phyloP scores from a whole-genome alignment of 2,329 filamentous ascomycete species.

The Nemania abortiva region DNA sequence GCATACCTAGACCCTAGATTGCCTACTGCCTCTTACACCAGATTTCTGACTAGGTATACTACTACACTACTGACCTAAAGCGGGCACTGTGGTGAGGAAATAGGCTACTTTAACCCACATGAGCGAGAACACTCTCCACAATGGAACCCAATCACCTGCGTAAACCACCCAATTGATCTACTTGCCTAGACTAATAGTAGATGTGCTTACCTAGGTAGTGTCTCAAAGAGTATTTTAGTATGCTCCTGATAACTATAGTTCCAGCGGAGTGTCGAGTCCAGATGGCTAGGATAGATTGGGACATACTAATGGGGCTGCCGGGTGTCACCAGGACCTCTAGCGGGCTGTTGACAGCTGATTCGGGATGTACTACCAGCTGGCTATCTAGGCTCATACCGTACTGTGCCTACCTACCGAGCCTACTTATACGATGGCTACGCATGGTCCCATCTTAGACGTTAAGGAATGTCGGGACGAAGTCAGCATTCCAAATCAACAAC shows the following conservation, averaged over 20 bases:
- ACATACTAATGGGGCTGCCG: background rate
- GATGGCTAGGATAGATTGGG: background rate
- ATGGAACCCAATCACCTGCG: background rate
- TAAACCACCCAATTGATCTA: conserved; percentile 1
- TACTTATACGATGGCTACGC: conserved; percentile 13
- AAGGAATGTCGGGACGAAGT: conserved; percentile 27
- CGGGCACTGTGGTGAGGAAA: background rate
- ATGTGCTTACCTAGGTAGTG: too few species aligned
- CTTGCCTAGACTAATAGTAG: background rate
- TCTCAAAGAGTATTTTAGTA: too few species aligned
- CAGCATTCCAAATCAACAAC: conserved; percentile 39
- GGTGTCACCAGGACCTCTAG: background rate
- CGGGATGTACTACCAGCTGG: background rate
- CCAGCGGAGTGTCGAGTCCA: background rate
- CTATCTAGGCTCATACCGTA: background rate
- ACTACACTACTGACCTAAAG: too few species aligned
- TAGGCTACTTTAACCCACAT: too few species aligned
- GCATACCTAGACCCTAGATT: background rate
- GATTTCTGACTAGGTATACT: too few species aligned
- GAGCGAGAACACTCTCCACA: background rate
- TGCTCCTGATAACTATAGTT: too few species aligned
- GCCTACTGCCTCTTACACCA: too few species aligned
- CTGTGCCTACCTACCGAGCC: background rate
- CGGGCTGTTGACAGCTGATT: background rate
- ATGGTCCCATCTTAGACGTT: conserved; percentile 4